Base-by-base conservation (phyloP, 805 yeast genomes). In the Myxozyma geophila region DNA sequence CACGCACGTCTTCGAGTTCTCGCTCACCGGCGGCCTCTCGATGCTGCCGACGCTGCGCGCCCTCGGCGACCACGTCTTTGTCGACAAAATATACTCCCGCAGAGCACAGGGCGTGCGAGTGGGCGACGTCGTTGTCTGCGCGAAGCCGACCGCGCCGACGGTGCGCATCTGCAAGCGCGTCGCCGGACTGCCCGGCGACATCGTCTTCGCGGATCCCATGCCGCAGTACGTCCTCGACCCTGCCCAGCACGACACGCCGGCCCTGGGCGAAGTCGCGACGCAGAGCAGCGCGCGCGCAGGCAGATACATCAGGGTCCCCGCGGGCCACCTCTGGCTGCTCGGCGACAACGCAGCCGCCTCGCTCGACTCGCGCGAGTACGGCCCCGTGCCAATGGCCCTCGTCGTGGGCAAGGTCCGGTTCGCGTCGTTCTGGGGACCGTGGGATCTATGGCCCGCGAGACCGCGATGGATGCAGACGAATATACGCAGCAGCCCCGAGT, bases 291-390 rank as follows among this genome's bases (percentile, higher is more conserved):
- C 56, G 13, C 48, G 56, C 10, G n/a, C 64, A 9, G 62, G 58
- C 17, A 82, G 84, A 61, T 90, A 80, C 74, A 86, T 93, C 8
- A 80, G 79, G 60, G 92, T 95, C 0, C 99, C 99, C 0, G 85
- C 87, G 69, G 99, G 99, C 1, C 99, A 95, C 76, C 89, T 90
- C 54, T 95, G 98, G 98, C 87, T 92, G 2, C 91, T 98, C 0
- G 99, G 99, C 1, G 99, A 95, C 73, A 95, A 95, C 73, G 76
- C 93, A 62, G 83, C 90, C 35, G 91, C 87, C 69, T 90, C 97
- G 21, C 78, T 92, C 54, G 99, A 95, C 72, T 90, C 97, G 4
- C 80, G 99, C 69, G 85, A 90, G 0, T 95, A 95, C 73, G 89
- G 92, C 44, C 90, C 87, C n/a, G 78, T 95, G 41, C 98, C 99